Conservation (phyloP, 2,329 filamentous ascomycete genomes). For the Aspergillus sergii region DNA sequence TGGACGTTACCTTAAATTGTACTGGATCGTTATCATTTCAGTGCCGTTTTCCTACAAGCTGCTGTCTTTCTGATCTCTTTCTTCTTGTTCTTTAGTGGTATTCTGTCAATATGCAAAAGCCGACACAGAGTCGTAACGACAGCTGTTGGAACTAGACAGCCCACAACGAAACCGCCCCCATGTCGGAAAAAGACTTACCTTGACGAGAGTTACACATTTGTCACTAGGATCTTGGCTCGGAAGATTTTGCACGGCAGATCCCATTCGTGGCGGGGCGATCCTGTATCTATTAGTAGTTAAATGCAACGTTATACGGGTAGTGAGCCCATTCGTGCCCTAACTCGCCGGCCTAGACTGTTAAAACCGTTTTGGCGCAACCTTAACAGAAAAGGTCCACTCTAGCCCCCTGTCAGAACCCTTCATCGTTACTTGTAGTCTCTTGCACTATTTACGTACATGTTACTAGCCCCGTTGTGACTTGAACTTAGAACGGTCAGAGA, state of each 20-base stretch:
- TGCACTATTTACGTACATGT: not conserved
- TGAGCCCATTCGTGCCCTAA: not conserved
- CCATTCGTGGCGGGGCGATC: not conserved
- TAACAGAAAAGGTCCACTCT: not conserved
- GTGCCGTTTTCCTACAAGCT: fast-evolving
- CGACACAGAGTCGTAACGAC: not conserved
- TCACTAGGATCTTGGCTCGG: not conserved
- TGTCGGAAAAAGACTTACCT: not conserved
- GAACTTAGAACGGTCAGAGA: not conserved
- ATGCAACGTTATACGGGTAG: not conserved
- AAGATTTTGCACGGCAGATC: not conserved
- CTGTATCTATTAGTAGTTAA: not conserved
- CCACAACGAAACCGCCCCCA: not conserved
- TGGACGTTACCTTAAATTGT: too few relatives aligned
- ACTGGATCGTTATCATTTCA: too few relatives aligned
- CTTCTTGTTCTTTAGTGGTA: not conserved
- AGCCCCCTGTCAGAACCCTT: not conserved
- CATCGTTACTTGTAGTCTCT: not conserved
- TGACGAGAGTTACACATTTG: not conserved
- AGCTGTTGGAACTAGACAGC: not conserved
- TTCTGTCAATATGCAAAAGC: not conserved
- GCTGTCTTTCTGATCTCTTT: too few relatives aligned
- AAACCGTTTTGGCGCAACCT: not conserved
- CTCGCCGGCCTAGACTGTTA: not conserved
- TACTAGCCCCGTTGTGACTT: not conserved